A percentile compares a stretch with the other conserved stretches of the same genome.
phyloP scores from a whole-genome alignment of 257 asterid species.

The Buddleja alternifolia region DNA sequence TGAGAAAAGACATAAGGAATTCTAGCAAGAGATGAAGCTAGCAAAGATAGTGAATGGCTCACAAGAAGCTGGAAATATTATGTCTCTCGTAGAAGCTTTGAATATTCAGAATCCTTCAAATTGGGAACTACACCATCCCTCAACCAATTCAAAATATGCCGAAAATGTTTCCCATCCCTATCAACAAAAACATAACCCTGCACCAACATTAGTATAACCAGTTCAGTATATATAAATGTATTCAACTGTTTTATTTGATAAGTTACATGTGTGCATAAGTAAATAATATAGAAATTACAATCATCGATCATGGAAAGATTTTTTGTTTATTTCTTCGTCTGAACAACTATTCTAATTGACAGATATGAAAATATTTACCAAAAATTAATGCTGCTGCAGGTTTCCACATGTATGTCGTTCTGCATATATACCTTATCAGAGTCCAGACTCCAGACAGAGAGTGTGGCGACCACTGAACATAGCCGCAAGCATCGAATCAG shows the following conservation, averaged over 20 bases:
- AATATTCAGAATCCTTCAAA: conserved; percentile 62
- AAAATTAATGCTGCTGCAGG: conserved; percentile 5
- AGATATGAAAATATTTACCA: background rate
- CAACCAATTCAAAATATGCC: conserved; percentile 90
- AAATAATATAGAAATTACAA: background rate
- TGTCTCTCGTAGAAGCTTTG: conserved; percentile 83
- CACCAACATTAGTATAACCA: conserved; percentile 34
- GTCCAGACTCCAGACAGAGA: conserved; percentile 61
- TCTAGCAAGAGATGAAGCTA: conserved; percentile 6
- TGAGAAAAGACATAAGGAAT: conserved; percentile 1
- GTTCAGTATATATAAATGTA: background rate
- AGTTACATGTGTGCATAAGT: conserved; percentile 3
- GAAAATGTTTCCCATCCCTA: conserved; percentile 91
- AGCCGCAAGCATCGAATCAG: conserved; percentile 94
- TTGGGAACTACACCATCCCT: conserved; percentile 87
- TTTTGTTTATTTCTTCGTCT: background rate
- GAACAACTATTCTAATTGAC: conserved; percentile 1
- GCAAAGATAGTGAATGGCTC: conserved; percentile 35
- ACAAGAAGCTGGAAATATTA: conserved; percentile 93
- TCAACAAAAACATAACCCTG: conserved; percentile 94
- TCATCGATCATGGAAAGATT: background rate
- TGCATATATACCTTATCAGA: conserved; percentile 56
- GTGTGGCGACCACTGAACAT: conserved; percentile 98
- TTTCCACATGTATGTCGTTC: too few relatives aligned
- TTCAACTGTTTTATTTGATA: background rate